Conservation (phyloP, 129 eudicot genomes). For the Kitagawia praeruptora region DNA sequence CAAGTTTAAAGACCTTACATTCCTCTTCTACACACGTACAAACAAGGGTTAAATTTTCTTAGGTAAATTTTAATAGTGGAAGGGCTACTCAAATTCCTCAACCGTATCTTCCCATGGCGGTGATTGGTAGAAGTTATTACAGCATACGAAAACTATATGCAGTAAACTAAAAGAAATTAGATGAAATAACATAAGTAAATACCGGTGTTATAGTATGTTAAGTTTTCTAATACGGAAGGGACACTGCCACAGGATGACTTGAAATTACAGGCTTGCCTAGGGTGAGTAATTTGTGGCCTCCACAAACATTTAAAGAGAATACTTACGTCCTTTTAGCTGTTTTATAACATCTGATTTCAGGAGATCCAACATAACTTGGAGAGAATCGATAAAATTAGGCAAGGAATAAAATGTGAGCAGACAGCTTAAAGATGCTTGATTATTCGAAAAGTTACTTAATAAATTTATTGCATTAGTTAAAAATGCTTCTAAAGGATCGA, state of each 20-base stretch:
- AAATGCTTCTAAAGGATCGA: not conserved
- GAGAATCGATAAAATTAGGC: not conserved
- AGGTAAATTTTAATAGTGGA: not conserved
- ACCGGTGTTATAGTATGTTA: not conserved
- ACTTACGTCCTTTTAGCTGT: not conserved
- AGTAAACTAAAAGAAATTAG: not conserved
- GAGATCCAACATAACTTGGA: not conserved
- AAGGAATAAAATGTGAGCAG: not conserved
- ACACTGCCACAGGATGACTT: not conserved
- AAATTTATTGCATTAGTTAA: not conserved
- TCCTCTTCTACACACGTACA: not conserved
- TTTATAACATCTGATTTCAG: not conserved
- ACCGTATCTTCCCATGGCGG: not conserved
- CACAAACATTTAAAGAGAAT: not conserved
- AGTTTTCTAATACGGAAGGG: not conserved
- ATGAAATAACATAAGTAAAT: not conserved
- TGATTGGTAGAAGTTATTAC: not conserved
- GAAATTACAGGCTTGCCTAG: not conserved
- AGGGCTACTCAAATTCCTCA: not conserved
- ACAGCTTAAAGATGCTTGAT: not conserved
- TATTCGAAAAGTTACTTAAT: not conserved
- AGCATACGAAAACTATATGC: too few relatives aligned
- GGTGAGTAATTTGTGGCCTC: not conserved
- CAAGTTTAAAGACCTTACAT: too few relatives aligned
- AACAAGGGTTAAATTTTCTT: not conserved